Conservation (phyloP, 2,329 filamentous ascomycete species). For the Colletotrichum nymphaeae region DNA sequence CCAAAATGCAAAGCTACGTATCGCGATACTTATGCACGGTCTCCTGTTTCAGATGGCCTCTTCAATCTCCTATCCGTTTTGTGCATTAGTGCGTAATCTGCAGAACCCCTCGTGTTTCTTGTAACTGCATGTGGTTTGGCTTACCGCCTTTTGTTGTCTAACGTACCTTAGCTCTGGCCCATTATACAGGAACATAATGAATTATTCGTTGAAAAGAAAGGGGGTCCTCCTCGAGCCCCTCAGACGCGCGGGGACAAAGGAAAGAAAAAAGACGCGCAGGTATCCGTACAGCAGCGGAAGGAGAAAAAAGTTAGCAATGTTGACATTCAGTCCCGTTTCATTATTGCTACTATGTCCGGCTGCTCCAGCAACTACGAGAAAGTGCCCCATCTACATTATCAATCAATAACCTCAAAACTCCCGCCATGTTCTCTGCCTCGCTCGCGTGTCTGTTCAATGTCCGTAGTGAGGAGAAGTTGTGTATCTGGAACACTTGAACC, state of each 20-base stretch:
- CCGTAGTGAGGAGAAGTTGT: neutral
- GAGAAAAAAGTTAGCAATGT: neutral
- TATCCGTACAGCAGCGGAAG: neutral
- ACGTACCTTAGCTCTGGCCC: neutral
- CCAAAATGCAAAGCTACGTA: slow-evolving; percentile 5
- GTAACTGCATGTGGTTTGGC: neutral
- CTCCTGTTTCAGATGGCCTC: slow-evolving; percentile 26
- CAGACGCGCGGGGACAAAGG: neutral
- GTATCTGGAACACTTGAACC: slow-evolving; percentile 27
- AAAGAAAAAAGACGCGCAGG: neutral
- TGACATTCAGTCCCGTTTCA: neutral
- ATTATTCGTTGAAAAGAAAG: neutral
- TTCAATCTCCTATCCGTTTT: slow-evolving; percentile 3
- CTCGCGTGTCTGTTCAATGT: neutral
- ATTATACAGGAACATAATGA: slow-evolving; percentile 5
- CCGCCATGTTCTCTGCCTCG: neutral
- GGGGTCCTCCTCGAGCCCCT: neutral
- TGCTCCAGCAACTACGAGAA: slow-evolving; percentile 20
- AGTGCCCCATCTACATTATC: neutral
- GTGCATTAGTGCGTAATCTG: slow-evolving; percentile 9
- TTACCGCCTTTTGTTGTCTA: slow-evolving; percentile 25
- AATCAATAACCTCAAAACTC: neutral
- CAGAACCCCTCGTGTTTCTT: neutral
- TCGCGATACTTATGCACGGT: slow-evolving; percentile 9
- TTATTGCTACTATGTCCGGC: slow-evolving; percentile 7